A percentile compares a stretch with the other conserved stretches of the same genome.
Conservation (phyloP, 2,329 filamentous ascomycete species). For the Botrytis pseudocinerea region DNA sequence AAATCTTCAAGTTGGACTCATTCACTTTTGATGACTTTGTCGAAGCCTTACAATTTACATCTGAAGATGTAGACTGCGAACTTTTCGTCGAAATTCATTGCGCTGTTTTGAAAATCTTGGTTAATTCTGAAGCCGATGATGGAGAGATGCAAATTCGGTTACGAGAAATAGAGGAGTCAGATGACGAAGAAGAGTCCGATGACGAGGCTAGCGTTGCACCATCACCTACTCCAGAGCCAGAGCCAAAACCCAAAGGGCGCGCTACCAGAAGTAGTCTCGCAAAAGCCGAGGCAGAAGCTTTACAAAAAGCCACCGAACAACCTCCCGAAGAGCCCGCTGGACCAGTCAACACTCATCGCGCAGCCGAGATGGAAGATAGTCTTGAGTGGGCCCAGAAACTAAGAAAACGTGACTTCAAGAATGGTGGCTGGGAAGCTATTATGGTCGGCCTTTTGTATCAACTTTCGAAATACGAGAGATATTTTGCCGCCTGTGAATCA, state of each 20-base stretch:
- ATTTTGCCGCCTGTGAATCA: constrained; percentile 72
- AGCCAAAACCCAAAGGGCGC: constrained; percentile 64
- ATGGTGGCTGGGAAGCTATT: constrained; percentile 90
- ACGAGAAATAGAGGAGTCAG: constrained; percentile 67
- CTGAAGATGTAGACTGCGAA: constrained; percentile 73
- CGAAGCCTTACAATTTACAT: constrained; percentile 79
- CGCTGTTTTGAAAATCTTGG: constrained; percentile 81
- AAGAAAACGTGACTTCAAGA: constrained; percentile 77
- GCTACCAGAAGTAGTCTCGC: constrained; percentile 85
- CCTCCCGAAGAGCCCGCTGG: constrained; percentile 47
- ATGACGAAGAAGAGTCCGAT: constrained; percentile 67
- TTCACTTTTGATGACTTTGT: constrained; percentile 98
- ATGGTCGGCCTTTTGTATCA: constrained; percentile 85
- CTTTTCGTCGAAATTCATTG: constrained; percentile 91
- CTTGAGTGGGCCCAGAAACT: constrained; percentile 87
- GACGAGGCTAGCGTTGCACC: constrained; percentile 53
- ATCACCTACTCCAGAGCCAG: constrained; percentile 68
- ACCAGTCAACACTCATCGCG: constrained; percentile 60
- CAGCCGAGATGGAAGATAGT: constrained; percentile 70
- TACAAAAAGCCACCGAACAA: constrained; percentile 52
- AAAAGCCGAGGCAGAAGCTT: constrained; percentile 72
- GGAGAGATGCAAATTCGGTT: constrained; percentile 79
- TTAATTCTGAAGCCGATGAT: constrained; percentile 71
- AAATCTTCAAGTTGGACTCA: constrained; percentile 90
- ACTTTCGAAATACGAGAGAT: constrained; percentile 72